These are phyloP conservation scores for Lachnellula occidentalis DNA, from an alignment of 2,329 filamentous ascomycete genomes.

Conservation along the genomic window DNA sequence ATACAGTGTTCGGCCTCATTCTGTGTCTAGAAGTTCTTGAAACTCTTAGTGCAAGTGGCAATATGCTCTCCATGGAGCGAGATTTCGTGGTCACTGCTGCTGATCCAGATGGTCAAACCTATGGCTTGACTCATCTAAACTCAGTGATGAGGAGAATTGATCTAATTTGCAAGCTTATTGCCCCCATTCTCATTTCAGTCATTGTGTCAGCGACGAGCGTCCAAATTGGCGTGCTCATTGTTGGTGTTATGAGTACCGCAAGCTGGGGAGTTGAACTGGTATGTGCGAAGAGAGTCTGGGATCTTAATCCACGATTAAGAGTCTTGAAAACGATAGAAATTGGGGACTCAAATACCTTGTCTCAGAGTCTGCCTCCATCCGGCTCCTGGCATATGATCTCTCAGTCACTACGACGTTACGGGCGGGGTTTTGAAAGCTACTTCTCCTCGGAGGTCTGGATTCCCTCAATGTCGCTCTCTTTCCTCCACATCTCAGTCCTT, in stretches of 20 bases:
- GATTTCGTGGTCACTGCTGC: slow-evolving; percentile 40
- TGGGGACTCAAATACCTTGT: too few relatives aligned
- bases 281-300: slow-evolving; percentile 38
- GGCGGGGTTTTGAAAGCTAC: slow-evolving; percentile 33
- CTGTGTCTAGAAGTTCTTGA: slow-evolving; percentile 37
- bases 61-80: slow-evolving; percentile 42
- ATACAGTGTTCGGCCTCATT: slow-evolving; percentile 32
- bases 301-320: slow-evolving; percentile 25
- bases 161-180: slow-evolving; percentile 50
- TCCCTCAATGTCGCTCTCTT: slow-evolving; percentile 43
- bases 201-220: slow-evolving; percentile 39
- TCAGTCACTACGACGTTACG: slow-evolving; percentile 20
- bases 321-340: slow-evolving; percentile 24
- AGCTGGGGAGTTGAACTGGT: slow-evolving; percentile 37
- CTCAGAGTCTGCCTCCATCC: not conserved
- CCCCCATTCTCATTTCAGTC: slow-evolving; percentile 46
- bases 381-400: not conserved
- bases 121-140: slow-evolving; percentile 42
- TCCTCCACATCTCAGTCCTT: slow-evolving; percentile 51
- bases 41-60: slow-evolving; percentile 37
- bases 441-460: slow-evolving; percentile 36
- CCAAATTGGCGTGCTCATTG: slow-evolving; percentile 40
- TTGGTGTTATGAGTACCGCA: slow-evolving; percentile 39
- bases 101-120: slow-evolving; percentile 28
- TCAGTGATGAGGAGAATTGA: slow-evolving; percentile 53